These are phyloP conservation scores for Zizania latifolia DNA, from an alignment of 176 grass and related monocot genomes.

Conservation along the genomic window DNA sequence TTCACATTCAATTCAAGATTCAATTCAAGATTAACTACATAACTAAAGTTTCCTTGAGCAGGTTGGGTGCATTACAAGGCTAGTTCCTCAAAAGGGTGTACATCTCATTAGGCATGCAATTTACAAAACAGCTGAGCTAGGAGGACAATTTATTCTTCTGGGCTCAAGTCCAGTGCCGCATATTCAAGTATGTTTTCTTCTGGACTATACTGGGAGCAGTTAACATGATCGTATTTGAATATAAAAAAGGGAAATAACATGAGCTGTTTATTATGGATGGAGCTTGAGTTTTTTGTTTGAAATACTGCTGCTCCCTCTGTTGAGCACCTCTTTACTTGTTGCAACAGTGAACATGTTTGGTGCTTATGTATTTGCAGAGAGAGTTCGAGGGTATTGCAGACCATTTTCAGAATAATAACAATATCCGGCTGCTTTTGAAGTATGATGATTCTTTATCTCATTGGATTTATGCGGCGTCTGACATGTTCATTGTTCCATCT, in stretches of 20 bases:
- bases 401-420: conserved; percentile 62
- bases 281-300: not conserved
- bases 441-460: conserved; percentile 91
- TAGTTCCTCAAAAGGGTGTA: conserved; percentile 96
- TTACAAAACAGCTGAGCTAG: conserved; percentile 79
- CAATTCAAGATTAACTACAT: conserved; percentile 7
- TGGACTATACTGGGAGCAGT: not conserved
- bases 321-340: not conserved
- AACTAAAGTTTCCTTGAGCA: conserved; percentile 40
- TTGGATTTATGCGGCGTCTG: conserved; percentile 89
- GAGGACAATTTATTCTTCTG: conserved; percentile 94
- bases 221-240: not conserved
- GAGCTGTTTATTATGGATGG: conserved; percentile 7
- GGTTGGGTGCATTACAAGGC: conserved; percentile 88
- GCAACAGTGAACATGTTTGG: not conserved
- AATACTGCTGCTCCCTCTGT: not conserved
- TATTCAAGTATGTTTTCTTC: conserved; percentile 62
- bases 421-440: conserved; percentile 70
- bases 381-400: conserved; percentile 88
- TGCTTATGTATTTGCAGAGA: conserved; percentile 44
- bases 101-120: conserved; percentile 95
- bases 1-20: not conserved
- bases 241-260: not conserved
- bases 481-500: conserved; percentile 96
- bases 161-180: conserved; percentile 89